Evolutionary conservation across 2,329 filamentous ascomycete genomes (phyloP), one percentile per base, ranked within the genome.

Genomic region (Gaeumannomyces tritici): DNA sequence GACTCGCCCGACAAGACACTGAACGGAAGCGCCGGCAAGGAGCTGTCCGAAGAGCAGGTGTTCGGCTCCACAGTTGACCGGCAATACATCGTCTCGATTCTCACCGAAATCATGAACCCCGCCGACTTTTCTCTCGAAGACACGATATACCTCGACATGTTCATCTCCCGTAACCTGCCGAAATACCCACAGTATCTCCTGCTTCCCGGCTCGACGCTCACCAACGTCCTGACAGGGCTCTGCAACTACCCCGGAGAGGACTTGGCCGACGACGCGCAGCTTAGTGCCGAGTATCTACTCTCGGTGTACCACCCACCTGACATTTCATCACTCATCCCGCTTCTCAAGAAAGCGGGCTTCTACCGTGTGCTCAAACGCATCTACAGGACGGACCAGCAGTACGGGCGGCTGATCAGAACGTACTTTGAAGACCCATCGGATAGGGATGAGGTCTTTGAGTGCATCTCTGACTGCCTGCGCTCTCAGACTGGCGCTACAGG

Each of bases 181-280:
- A 99, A 99, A 73, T 99, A 96, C 70, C 92, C 93, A 1, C 93
- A 98, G 72, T 97, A 97, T 70, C 87, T 99, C 60, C 83, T 98
- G 13, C 85, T 99, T 58, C 90, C 93, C 0, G 95, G 93, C 24
- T 92, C 90, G 2, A 89, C 90, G 1, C 80, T 99, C 0, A 90
- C 92, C 64, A 87, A 87, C 64, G 88, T 97, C 12, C 80, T 99
- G 29, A 80, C 85, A 51, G 89, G 92, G 2, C 81, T 99, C 5
- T 99, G 95, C 77, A 84, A 88, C 64, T 96, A 92, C 67, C 92
- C 93, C 0, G 88, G 87, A 3, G 79, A 83, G 13, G 89, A 93
- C 64, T 82, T 98, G 69, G 88, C 88, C 4, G 93, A 97, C 62
- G 95, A 99, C 74, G 96, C 93, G 57, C 93, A 99, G 74, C 83